Evolutionary conservation across 164 flowering plant genomes (phyloP).

Genomic region (Nelumbo lutea): DNA sequence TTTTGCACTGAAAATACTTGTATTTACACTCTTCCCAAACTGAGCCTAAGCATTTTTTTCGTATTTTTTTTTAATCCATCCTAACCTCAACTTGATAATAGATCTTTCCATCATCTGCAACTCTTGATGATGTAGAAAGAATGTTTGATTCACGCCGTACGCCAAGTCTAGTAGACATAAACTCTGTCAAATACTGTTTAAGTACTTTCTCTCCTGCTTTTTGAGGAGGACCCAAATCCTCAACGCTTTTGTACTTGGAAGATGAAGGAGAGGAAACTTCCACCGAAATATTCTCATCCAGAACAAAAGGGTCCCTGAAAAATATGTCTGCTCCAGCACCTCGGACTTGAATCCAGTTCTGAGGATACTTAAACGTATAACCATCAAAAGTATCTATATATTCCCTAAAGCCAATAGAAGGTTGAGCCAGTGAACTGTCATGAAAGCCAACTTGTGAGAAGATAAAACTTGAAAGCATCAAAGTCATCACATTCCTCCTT

Average conservation of each 20-base stretch:
- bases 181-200: slow-evolving; percentile 87
- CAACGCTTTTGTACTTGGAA: slow-evolving; percentile 74
- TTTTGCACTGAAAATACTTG: no score
- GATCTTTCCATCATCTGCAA: slow-evolving; percentile 86
- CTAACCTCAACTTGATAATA: slow-evolving; percentile 89
- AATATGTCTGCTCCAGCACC: slow-evolving; percentile 95
- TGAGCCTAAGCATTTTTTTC: no score
- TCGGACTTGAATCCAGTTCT: slow-evolving; percentile 88
- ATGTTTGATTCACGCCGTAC: slow-evolving; percentile 80
- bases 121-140: slow-evolving; percentile 68
- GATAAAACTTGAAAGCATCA: slow-evolving; percentile 51
- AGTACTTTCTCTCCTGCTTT: slow-evolving; percentile 83
- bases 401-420: slow-evolving; percentile 62
- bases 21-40: no score
- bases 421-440: slow-evolving; percentile 37
- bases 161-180: slow-evolving; percentile 97
- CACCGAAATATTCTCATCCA: slow-evolving; percentile 88
- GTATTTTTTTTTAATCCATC: background rate
- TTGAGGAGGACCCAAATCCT: slow-evolving; percentile 86
- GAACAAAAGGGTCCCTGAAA: slow-evolving; percentile 83
- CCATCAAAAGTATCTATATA: slow-evolving; percentile 92
- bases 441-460: slow-evolving; percentile 28
- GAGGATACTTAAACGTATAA: slow-evolving; percentile 74
- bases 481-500: slow-evolving; percentile 56
- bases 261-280: slow-evolving; percentile 94